Evolutionary conservation across 495 filamentous ascomycete species (phyloP).

Genomic region (Aspergillus sparsus): DNA sequence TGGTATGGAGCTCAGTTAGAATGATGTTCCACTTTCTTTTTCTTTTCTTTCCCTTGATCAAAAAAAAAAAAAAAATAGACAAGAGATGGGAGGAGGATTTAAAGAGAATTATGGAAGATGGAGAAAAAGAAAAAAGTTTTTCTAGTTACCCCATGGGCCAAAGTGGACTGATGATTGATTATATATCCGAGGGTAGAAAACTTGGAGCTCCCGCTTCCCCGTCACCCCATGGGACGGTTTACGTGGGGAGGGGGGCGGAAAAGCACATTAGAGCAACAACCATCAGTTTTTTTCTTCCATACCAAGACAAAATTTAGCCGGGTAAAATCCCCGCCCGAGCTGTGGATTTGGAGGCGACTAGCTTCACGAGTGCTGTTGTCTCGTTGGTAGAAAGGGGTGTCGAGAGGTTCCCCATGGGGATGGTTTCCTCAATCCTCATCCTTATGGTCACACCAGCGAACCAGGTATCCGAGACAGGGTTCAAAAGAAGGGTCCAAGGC

Average conservation of each 20-base stretch:
- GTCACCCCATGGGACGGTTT: background rate
- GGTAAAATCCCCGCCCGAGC: conserved; percentile 17
- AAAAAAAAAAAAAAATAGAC: background rate
- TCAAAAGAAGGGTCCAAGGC: conserved; percentile 12
- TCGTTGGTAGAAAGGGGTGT: conserved; percentile 15
- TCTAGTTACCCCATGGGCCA: background rate
- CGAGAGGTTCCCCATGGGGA: conserved; percentile 18
- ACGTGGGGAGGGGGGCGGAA: conserved; percentile 3
- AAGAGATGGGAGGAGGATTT: background rate
- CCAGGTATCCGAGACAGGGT: background rate
- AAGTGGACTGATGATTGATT: conserved; percentile 7
- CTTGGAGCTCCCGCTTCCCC: conserved; percentile 6
- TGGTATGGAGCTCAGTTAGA: background rate
- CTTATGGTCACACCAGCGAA: background rate
- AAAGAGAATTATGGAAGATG: background rate
- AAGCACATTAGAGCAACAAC: background rate
- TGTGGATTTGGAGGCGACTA: background rate
- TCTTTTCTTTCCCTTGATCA: background rate
- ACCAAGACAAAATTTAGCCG: background rate
- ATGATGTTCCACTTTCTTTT: background rate
- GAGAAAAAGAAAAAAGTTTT: background rate
- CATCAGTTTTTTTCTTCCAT: conserved; percentile 1
- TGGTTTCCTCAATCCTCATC: background rate
- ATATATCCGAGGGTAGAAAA: conserved; percentile 12
- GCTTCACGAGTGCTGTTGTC: background rate